Percentiles rank a stretch among this genome's conserved stretches.
Conservation (phyloP, 805 yeast species). For the Candida quercuum region DNA sequence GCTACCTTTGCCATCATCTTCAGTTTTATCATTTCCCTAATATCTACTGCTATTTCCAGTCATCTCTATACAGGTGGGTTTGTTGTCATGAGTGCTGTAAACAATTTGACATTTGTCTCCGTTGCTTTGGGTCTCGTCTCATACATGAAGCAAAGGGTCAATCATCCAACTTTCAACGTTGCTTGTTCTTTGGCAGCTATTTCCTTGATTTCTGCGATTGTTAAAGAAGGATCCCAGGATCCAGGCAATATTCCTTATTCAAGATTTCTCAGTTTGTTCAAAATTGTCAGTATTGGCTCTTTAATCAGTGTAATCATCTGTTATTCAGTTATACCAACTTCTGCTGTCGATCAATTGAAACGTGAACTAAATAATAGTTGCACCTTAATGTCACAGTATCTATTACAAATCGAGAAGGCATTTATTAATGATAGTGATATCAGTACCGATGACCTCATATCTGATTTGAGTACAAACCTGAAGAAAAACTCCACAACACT, state of each 20-base stretch:
- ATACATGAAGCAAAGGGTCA: constrained; percentile 60
- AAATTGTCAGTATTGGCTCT: constrained; percentile 59
- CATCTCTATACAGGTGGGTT: constrained; percentile 37
- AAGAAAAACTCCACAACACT: constrained; percentile 36
- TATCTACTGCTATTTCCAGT: constrained; percentile 48
- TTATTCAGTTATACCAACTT: constrained; percentile 57
- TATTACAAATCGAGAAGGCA: constrained; percentile 42
- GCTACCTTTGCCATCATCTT: constrained; percentile 50
- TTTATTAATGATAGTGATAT: constrained; percentile 41
- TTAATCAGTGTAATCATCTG: constrained; percentile 54
- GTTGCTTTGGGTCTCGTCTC: constrained; percentile 62
- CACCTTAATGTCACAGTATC: constrained; percentile 43
- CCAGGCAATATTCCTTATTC: constrained; percentile 50
- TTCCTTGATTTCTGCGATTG: constrained; percentile 61
- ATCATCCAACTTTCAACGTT: constrained; percentile 67
- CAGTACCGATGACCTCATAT: constrained; percentile 28
- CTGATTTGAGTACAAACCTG: constrained; percentile 30
- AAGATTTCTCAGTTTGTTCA: constrained; percentile 47
- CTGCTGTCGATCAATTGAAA: constrained; percentile 45
- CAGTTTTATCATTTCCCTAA: constrained; percentile 45
- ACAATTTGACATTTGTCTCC: constrained; percentile 50
- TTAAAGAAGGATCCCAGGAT: constrained; percentile 67
- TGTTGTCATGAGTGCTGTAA: constrained; percentile 43
- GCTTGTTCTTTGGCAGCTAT: constrained; percentile 78
- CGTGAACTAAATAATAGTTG: constrained; percentile 44